Percentiles rank a stretch among this genome's conserved stretches.
These are phyloP conservation scores for Passalora sequoiae DNA, from an alignment of 2,329 filamentous ascomycete species.

Conservation along the genomic window DNA sequence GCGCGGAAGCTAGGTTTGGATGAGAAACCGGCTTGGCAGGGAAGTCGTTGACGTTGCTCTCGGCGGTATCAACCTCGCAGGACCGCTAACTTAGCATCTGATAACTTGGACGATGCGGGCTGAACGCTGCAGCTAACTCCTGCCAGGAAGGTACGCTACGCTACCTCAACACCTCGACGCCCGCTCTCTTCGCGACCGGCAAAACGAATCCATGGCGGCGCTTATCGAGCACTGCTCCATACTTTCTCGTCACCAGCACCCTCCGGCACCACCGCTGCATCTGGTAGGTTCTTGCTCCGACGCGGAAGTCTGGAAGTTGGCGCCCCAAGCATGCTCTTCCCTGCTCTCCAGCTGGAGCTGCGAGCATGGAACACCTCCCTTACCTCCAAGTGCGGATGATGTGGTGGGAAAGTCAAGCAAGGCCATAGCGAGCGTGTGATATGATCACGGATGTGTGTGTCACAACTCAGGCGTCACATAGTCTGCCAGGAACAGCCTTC, in stretches of 20 bases:
- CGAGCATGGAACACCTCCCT: too few relatives aligned
- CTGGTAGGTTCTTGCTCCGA: not conserved
- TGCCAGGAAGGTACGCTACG: not conserved
- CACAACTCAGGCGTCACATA: conserved; percentile 9
- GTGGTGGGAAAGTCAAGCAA: not conserved
- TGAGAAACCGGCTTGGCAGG: conserved; percentile 5
- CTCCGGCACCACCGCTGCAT: not conserved
- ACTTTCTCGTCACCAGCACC: conserved; percentile 7
- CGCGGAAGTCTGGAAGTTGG: not conserved
- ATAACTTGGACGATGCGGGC: not conserved
- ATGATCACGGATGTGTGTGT: conserved; percentile 15
- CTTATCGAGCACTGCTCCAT: not conserved
- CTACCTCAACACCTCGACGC: conserved; percentile 2
- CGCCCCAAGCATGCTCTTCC: conserved; percentile 6
- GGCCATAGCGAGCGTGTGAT: conserved; percentile 6
- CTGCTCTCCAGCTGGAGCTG: not conserved
- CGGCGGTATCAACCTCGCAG: too few relatives aligned
- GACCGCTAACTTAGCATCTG: not conserved
- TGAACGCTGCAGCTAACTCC: not conserved
- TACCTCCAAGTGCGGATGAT: too few relatives aligned
- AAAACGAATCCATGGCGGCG: not conserved
- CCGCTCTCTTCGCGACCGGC: not conserved
- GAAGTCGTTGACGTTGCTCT: not conserved
- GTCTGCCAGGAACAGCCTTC: conserved; percentile 15
- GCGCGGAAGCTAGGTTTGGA: not conserved